Evolutionary conservation across 129 eudicot species (phyloP).

Genomic region (Flaveria bidentis): DNA sequence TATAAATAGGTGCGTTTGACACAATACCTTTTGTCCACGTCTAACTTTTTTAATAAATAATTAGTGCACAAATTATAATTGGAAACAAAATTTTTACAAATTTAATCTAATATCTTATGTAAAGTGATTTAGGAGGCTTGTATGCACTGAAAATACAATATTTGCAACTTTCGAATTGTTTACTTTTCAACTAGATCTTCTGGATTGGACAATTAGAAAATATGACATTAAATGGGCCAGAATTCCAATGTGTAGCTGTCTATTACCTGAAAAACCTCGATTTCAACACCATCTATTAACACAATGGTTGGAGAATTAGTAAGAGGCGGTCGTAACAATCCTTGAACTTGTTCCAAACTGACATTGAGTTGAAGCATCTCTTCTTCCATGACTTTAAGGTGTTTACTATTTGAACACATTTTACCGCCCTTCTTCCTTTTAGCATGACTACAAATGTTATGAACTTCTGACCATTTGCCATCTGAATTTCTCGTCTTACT

Average conservation of each 20-base stretch:
- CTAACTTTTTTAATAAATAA: neutral
- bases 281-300: slow-evolving; percentile 63
- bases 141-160: neutral
- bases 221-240: neutral
- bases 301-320: slow-evolving; percentile 42
- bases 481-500: slow-evolving; percentile 36
- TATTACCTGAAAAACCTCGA: slow-evolving; percentile 82
- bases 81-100: neutral
- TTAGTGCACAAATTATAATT: neutral
- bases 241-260: neutral
- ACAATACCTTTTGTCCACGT: neutral
- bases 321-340: slow-evolving; percentile 59
- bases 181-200: neutral
- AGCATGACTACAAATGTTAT: slow-evolving; percentile 24
- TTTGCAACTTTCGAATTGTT: neutral
- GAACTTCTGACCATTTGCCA: slow-evolving; percentile 38
- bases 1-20: neutral
- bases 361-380: slow-evolving; percentile 52
- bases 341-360: slow-evolving; percentile 69
- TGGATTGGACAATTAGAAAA: neutral
- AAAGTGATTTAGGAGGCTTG: neutral
- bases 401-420: slow-evolving; percentile 48
- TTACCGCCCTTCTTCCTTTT: slow-evolving; percentile 67
- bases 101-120: neutral
- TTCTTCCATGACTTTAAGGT: slow-evolving; percentile 44